These are phyloP conservation scores for Leishmania turanica DNA, from an alignment of 208 protist genomes.

Conservation along the genomic window DNA sequence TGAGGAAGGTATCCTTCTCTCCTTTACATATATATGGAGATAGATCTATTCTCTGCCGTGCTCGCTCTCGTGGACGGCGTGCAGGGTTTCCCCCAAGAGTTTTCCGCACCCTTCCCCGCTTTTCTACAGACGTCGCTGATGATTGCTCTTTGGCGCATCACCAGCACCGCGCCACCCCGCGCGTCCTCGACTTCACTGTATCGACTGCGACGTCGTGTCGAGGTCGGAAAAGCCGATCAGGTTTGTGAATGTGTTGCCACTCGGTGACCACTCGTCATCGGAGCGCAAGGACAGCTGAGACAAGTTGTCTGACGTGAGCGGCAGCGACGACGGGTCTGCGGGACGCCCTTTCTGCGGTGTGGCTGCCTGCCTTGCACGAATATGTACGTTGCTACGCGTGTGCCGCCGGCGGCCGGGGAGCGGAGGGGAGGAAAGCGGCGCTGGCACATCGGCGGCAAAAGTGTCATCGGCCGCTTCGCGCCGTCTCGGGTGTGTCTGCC, in stretches of 20 bases:
- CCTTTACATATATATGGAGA: too few relatives aligned
- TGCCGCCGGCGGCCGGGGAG: neutral
- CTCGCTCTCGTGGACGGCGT: neutral
- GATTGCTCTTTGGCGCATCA: neutral
- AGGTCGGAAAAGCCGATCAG: conserved; percentile 70
- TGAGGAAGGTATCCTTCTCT: neutral
- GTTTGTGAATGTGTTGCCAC: conserved; percentile 70
- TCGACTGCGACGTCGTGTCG: conserved; percentile 45
- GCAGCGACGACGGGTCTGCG: conserved; percentile 30
- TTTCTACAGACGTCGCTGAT: neutral
- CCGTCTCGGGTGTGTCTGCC: neutral
- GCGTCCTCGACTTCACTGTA: conserved; percentile 3
- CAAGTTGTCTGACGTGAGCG: conserved; percentile 17
- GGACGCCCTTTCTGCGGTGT: conserved; percentile 5
- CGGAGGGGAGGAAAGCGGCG: conserved; percentile 17
- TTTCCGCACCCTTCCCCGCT: neutral
- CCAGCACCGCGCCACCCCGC: too few relatives aligned
- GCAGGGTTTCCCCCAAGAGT: neutral
- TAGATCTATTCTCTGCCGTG: too few relatives aligned
- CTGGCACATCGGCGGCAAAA: neutral
- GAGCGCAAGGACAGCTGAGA: conserved; percentile 8
- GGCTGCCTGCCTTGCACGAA: neutral
- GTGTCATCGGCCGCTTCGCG: neutral
- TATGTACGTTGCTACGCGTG: neutral
- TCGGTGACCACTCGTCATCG: conserved; percentile 31